Evolutionary conservation across 345 rosid genomes (phyloP), one percentile per base, ranked within the genome.

Genomic region (Luvunga scandens): DNA sequence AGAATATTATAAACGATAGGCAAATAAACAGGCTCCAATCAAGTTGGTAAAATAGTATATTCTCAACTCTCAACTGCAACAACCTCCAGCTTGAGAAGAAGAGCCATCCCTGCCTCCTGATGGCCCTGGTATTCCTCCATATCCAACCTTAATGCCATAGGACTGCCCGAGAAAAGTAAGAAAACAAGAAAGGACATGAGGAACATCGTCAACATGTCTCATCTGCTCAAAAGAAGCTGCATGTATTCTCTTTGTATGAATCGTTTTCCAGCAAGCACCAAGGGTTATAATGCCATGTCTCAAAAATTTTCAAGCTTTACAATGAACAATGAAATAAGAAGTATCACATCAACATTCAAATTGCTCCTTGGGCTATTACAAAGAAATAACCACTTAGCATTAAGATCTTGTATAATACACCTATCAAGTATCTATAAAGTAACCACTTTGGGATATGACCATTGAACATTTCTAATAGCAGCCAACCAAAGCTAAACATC

Each of bases 71-170:
- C 83, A 96, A 78, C 85, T 66, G 90, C 99, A 96, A 84, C 99
- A 96, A 62, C 98, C 97, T 80, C 97, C 98, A 45, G 85, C 89
- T 84, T 90, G 97, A 69, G 99, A 87, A 72, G 90, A 83, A 61
- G 87, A 81, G 27, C 97, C 99, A 76, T 91, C 97, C 82, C 94
- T 90, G 77, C 93, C 92, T 42, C 95, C 99, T 21, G 97, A 90
- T 67, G 98, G 95, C 78, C 99, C 99, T 0, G 98, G 94, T 76
- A 96, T 90, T 80, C 97, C 98, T 73, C 98, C 98, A 30, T 92
- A 94, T 73, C 99, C 99, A 36, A 96, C 97, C 83, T 96, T 96
- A 70, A 94, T 96, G 82, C 99, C 99, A 71, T 91, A 94, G 13
- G 99, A 94, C 97, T 92, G 91, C 82, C 76, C 55, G 6, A 78